Evolutionary conservation across 176 grass and related monocot species (phyloP).

Genomic region (Saccharum spontaneum): DNA sequence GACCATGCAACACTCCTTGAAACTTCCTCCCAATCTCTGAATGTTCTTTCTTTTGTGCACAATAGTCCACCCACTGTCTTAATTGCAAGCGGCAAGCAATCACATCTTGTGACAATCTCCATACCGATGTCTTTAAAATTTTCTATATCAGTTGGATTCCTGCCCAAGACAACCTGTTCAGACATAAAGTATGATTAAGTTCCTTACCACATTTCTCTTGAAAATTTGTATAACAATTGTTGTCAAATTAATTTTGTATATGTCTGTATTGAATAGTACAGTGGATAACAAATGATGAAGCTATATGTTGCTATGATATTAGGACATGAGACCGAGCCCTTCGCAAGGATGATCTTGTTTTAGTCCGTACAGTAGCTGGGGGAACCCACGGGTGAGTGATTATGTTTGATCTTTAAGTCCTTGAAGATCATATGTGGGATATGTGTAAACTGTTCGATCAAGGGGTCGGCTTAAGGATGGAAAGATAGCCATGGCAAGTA

Average conservation of each 20-base stretch:
- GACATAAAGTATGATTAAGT: background rate
- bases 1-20: slow-evolving; percentile 44
- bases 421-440: no score
- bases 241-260: background rate
- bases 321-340: background rate
- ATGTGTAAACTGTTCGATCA: no score
- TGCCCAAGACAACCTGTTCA: slow-evolving; percentile 29
- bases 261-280: background rate
- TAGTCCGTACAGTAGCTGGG: background rate
- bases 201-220: background rate
- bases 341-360: background rate
- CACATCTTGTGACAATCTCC: slow-evolving; percentile 45
- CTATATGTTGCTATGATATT: background rate
- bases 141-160: slow-evolving; percentile 29
- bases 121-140: slow-evolving; percentile 28
- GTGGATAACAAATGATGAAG: background rate
- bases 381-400: no score
- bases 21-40: slow-evolving; percentile 41
- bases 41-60: slow-evolving; percentile 38
- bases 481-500: no score
- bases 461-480: no score
- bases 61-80: slow-evolving; percentile 46
- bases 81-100: slow-evolving; percentile 41
- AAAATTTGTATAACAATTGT: background rate
- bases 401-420: no score